phyloP scores from a whole-genome alignment of 1,284 basidiomycete genomes.

The Naganishia albida region DNA sequence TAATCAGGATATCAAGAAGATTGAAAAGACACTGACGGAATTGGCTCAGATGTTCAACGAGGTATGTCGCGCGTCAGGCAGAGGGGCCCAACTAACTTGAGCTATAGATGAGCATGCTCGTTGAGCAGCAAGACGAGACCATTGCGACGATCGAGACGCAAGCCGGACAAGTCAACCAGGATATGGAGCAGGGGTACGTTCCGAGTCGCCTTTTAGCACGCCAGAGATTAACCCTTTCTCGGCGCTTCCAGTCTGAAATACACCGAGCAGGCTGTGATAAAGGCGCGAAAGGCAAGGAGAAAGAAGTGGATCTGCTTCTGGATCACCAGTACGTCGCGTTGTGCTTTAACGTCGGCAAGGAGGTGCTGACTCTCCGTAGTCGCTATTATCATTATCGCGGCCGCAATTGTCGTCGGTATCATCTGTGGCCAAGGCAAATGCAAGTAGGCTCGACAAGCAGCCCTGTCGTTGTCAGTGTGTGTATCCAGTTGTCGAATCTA shows the following conservation, averaged over 20 bases:
- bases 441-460: slow-evolving; percentile 3
- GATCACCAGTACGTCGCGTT: slow-evolving; percentile 18
- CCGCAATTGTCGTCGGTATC: slow-evolving; percentile 26
- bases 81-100: too few species aligned
- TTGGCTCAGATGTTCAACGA: slow-evolving; percentile 86
- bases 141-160: slow-evolving; percentile 66
- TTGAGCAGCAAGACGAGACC: slow-evolving; percentile 75
- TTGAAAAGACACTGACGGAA: slow-evolving; percentile 84
- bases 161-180: slow-evolving; percentile 64
- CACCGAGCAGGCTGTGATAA: slow-evolving; percentile 71
- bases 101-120: slow-evolving; percentile 74
- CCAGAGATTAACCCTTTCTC: not conserved
- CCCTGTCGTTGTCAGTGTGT: not conserved
- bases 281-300: slow-evolving; percentile 72
- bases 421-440: slow-evolving; percentile 26
- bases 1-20: slow-evolving; percentile 81
- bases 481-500: not conserved
- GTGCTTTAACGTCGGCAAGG: too few species aligned
- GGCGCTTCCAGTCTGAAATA: slow-evolving; percentile 60
- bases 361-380: slow-evolving; percentile 1
- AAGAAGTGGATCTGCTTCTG: slow-evolving; percentile 74
- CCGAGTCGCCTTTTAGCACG: not conserved
- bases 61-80: slow-evolving; percentile 60
- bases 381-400: slow-evolving; percentile 22
- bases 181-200: slow-evolving; percentile 70